Evolutionary conservation across 2,329 filamentous ascomycete species (phyloP), one percentile per base, ranked within the genome.

Genomic region (Alternaria consortialis): DNA sequence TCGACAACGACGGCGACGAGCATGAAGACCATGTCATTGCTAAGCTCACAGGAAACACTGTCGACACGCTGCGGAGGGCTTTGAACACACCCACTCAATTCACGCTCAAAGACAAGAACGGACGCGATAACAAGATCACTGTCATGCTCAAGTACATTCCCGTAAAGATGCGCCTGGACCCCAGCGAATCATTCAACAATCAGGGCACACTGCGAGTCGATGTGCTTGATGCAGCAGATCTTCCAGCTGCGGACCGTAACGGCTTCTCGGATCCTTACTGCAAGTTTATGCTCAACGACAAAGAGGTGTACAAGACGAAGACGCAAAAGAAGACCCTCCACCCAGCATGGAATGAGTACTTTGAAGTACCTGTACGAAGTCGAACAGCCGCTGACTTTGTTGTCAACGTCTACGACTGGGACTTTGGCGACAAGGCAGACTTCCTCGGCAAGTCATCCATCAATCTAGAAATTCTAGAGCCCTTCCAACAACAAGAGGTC

Each of bases 171-270:
- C 84, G 89, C 58, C 90, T 99, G 50, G 93, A 99, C 73, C 91
- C 95, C 0, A 93, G 90, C 72, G 95, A 99, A 80, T 97, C 93
- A 74, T 97, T 99, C 84, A 98, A 97, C 87, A 99, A 99, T 80
- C 97, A 97, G 88, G 95, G 95, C 61, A 94, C 89, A 60, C 88
- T 99, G 23, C 91, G 94, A 20, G 92, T 99, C n/a, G 93, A 98
- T 72, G 86, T 99, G 17, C 83, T 98, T 37, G 93, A 97, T 77
- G 95, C 90, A 17, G 83, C 87, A 8, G 90, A 97, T 61, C 86
- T 99, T n/a, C 95, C 95, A 7, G 90, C 95, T 1, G 94, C 94
- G 29, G 95, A 99, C 74, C 90, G 93, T 34, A 99, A 99, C 75
- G 95, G 95, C 69, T 98, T 91, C 85, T 97, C 93, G 72, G 95